Conservation (phyloP, 768 basidiomycete species). For the Pilatotrama ljubarskyi region DNA sequence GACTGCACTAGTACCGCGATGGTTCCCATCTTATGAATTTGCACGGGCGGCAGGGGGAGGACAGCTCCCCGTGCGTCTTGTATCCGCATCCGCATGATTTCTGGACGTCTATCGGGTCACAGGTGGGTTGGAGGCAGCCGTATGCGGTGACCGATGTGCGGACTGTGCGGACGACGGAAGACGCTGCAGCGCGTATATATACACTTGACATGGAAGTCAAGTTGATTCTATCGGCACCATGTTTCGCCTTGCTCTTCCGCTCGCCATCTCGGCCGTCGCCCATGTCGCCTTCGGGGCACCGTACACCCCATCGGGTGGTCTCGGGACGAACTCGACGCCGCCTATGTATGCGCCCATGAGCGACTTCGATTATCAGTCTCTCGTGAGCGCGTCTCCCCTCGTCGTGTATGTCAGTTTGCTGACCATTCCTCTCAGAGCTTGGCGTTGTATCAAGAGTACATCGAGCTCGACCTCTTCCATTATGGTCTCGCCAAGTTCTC, state of each 20-base stretch:
- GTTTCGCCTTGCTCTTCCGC: background rate
- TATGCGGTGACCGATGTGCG: no score
- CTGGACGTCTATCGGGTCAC: no score
- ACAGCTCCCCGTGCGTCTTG: no score
- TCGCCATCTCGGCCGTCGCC: slow-evolving; percentile 1
- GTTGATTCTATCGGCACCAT: background rate
- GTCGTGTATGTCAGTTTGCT: background rate
- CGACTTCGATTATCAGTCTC: slow-evolving; percentile 53
- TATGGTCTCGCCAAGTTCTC: slow-evolving; percentile 56
- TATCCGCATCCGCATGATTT: no score
- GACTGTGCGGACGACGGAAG: no score
- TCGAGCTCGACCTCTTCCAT: slow-evolving; percentile 63
- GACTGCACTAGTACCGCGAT: no score
- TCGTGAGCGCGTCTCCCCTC: slow-evolving; percentile 29
- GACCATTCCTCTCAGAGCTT: slow-evolving; percentile 39
- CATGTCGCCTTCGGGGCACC: slow-evolving; percentile 9
- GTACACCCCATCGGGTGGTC: slow-evolving; percentile 27
- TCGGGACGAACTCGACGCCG: slow-evolving; percentile 29
- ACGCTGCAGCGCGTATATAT: background rate
- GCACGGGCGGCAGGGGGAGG: no score
- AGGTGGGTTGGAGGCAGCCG: no score
- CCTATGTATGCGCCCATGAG: slow-evolving; percentile 38
- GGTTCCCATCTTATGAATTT: no score
- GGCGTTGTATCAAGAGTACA: slow-evolving; percentile 63
- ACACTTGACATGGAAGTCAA: background rate